These are phyloP conservation scores for Penicillium atrosanguineum DNA, from an alignment of 495 filamentous ascomycete species.

Conservation along the genomic window DNA sequence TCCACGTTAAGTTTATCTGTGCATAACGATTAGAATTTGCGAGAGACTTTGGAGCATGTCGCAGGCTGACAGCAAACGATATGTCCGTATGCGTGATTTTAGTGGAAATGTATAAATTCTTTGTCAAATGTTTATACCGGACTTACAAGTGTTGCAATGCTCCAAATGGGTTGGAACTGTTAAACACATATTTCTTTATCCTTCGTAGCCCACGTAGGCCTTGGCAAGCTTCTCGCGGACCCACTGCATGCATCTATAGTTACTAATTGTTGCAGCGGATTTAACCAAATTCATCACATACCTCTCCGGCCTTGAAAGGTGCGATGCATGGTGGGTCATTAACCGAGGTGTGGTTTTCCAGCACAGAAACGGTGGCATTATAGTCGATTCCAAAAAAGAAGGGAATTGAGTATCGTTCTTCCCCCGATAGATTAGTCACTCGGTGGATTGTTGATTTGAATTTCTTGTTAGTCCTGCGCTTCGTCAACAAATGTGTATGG, in stretches of 20 bases:
- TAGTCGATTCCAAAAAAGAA: slow-evolving; percentile 46
- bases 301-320: slow-evolving; percentile 22
- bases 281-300: background rate
- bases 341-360: slow-evolving; percentile 17
- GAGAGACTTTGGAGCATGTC: too few relatives aligned
- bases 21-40: too few relatives aligned
- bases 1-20: background rate
- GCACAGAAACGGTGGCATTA: slow-evolving; percentile 23
- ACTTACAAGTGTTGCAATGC: background rate
- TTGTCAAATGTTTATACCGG: too few relatives aligned
- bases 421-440: slow-evolving; percentile 44
- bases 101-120: background rate
- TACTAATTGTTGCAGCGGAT: too few relatives aligned
- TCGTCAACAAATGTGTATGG: too few relatives aligned
- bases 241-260: background rate
- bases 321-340: slow-evolving; percentile 12
- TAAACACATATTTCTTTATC: background rate
- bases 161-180: background rate
- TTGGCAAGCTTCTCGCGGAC: background rate
- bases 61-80: too few relatives aligned
- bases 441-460: slow-evolving; percentile 52
- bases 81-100: background rate
- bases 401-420: slow-evolving; percentile 47
- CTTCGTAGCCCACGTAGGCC: background rate
- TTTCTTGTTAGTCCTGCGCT: slow-evolving; percentile 32